Conservation (phyloP, 1,284 basidiomycete species). For the Peniophora sp. region DNA sequence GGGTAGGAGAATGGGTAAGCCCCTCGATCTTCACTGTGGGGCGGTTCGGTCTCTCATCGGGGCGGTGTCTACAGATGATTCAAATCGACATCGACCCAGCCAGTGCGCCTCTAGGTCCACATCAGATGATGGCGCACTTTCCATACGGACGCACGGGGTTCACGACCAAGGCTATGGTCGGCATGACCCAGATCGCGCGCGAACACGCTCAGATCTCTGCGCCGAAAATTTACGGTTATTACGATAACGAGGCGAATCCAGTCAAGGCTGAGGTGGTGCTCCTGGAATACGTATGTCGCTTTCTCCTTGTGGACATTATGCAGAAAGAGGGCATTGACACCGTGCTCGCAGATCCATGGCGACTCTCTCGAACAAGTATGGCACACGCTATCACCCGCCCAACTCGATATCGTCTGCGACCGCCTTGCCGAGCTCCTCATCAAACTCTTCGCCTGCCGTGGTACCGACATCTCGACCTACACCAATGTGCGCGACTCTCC, state of each 20-base stretch:
- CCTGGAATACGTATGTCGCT: slow-evolving; percentile 13
- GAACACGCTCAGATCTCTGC: slow-evolving; percentile 11
- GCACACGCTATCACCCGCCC: slow-evolving; percentile 12
- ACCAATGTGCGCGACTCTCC: slow-evolving; percentile 14
- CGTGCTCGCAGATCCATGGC: slow-evolving; percentile 12
- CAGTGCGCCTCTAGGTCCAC: slow-evolving; percentile 15
- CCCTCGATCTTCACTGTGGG: background rate
- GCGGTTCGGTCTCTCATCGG: background rate
- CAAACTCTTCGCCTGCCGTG: slow-evolving; percentile 17
- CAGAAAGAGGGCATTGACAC: background rate
- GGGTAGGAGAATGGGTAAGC: slow-evolving; percentile 16
- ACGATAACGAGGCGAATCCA: slow-evolving; percentile 15
- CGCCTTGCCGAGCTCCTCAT: slow-evolving; percentile 15
- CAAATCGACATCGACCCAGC: slow-evolving; percentile 14
- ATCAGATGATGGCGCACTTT: slow-evolving; percentile 16
- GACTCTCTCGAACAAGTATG: slow-evolving; percentile 16
- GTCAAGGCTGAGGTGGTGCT: slow-evolving; percentile 17
- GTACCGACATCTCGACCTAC: slow-evolving; percentile 14
- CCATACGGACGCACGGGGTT: slow-evolving; percentile 14
- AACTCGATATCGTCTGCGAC: slow-evolving; percentile 14
- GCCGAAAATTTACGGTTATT: slow-evolving; percentile 18
- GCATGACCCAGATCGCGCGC: slow-evolving; percentile 16
- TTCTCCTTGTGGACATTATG: background rate
- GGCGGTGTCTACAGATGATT: slow-evolving; percentile 15
- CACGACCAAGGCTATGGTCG: slow-evolving; percentile 17